Conservation (phyloP, 345 rosid species). For the Arabidopsis thaliana region DNA sequence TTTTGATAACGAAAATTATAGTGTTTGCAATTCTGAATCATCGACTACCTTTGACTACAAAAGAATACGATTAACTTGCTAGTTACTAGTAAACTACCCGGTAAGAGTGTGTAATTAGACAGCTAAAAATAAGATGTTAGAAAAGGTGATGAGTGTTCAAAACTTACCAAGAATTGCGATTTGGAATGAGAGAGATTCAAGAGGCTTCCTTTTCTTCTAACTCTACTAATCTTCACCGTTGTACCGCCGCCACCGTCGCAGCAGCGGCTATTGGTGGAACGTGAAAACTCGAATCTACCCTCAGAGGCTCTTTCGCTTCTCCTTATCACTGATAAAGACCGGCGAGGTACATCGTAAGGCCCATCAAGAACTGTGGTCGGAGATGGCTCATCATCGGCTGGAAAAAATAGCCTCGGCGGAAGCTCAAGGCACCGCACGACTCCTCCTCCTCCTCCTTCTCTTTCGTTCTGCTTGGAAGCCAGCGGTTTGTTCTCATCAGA, state of each 20-base stretch:
- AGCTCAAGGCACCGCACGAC: slow-evolving; percentile 59
- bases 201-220: slow-evolving; percentile 59
- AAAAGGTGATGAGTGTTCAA: neutral
- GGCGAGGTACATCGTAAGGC: slow-evolving; percentile 49
- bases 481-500: slow-evolving; percentile 34
- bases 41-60: too few relatives aligned
- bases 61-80: too few relatives aligned
- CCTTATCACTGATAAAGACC: slow-evolving; percentile 43
- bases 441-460: slow-evolving; percentile 42
- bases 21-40: too few relatives aligned
- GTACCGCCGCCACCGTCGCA: slow-evolving; percentile 22
- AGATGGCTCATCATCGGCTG: slow-evolving; percentile 44
- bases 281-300: slow-evolving; percentile 35
- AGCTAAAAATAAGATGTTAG: neutral
- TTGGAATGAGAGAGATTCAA: slow-evolving; percentile 47
- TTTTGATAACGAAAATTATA: too few relatives aligned
- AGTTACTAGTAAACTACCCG: too few relatives aligned
- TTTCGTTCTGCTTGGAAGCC: neutral
- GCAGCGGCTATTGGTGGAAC: slow-evolving; percentile 17
- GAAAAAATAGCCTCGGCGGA: slow-evolving; percentile 64
- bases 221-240: slow-evolving; percentile 60
- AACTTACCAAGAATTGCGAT: slow-evolving; percentile 58
- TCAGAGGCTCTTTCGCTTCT: slow-evolving; percentile 40
- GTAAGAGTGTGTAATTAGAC: neutral
- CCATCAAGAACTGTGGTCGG: slow-evolving; percentile 67